These are phyloP conservation scores for Boletus tomentosulus DNA, from an alignment of 768 basidiomycete genomes.

Conservation along the genomic window DNA sequence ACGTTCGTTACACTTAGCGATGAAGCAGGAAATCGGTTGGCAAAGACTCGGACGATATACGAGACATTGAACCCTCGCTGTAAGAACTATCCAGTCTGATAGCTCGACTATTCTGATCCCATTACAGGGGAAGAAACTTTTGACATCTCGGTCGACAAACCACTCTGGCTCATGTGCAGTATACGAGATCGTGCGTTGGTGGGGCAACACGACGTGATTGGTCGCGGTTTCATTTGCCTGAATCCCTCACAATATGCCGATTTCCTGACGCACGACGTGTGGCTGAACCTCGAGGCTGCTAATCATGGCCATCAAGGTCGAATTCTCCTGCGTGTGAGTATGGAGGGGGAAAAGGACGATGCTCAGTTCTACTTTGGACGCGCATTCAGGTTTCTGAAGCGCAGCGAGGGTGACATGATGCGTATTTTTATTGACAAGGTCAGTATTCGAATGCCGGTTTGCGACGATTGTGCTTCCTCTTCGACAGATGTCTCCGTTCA, in stretches of 20 bases:
- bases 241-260: slow-evolving; percentile 88
- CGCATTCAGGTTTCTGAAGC: slow-evolving; percentile 88
- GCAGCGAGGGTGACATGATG: slow-evolving; percentile 94
- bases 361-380: slow-evolving; percentile 96
- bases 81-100: slow-evolving; percentile 36
- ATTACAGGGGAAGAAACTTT: slow-evolving; percentile 91
- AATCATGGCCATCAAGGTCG: slow-evolving; percentile 54
- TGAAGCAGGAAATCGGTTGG: slow-evolving; percentile 81
- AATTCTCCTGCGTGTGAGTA: slow-evolving; percentile 83
- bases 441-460: neutral
- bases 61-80: slow-evolving; percentile 89
- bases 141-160: slow-evolving; percentile 88
- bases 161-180: slow-evolving; percentile 97
- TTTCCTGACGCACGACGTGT: slow-evolving; percentile 84
- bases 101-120: slow-evolving; percentile 3
- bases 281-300: slow-evolving; percentile 80
- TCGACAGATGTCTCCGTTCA: slow-evolving; percentile 86
- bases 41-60: slow-evolving; percentile 95
- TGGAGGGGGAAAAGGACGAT: slow-evolving; percentile 99
- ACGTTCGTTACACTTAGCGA: slow-evolving; percentile 95
- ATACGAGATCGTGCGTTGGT: slow-evolving; percentile 86
- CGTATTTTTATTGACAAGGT: slow-evolving; percentile 97
- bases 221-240: slow-evolving; percentile 87
- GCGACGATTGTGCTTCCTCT: neutral
- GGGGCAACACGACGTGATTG: slow-evolving; percentile 91